A percentile compares a stretch with the other conserved stretches of the same genome.
Conservation (phyloP, 2,329 filamentous ascomycete species). For the Hysterium pulicare region DNA sequence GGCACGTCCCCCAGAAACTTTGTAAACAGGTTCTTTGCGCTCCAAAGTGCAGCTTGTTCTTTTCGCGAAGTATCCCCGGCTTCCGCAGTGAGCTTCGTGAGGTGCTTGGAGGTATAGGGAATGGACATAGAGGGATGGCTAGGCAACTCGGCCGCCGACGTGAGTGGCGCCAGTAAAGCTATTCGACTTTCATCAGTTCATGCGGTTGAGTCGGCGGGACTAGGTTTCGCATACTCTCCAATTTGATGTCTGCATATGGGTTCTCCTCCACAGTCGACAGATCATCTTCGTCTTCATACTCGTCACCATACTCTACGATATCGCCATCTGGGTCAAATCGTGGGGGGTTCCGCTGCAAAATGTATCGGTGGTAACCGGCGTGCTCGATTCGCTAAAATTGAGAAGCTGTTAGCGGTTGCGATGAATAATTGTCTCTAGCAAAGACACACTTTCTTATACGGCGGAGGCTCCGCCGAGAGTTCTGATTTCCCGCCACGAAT, state of each 20-base stretch:
- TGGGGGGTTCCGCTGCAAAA: slow-evolving; percentile 70
- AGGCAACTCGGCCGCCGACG: slow-evolving; percentile 69
- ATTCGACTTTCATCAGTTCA: slow-evolving; percentile 21
- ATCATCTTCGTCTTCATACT: slow-evolving; percentile 62
- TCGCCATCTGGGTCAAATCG: slow-evolving; percentile 76
- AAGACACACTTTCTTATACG: slow-evolving; percentile 65
- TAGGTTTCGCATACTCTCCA: slow-evolving; percentile 59
- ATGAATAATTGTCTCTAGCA: slow-evolving; percentile 3
- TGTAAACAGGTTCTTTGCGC: slow-evolving; percentile 70
- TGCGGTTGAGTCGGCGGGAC: slow-evolving; percentile 5
- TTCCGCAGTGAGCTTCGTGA: slow-evolving; percentile 68
- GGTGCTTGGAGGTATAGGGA: slow-evolving; percentile 70
- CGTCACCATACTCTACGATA: slow-evolving; percentile 69
- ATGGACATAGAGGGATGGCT: slow-evolving; percentile 71
- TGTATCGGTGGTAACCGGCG: slow-evolving; percentile 67
- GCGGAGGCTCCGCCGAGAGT: slow-evolving; percentile 55
- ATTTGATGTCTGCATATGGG: slow-evolving; percentile 67
- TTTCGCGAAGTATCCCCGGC: slow-evolving; percentile 69
- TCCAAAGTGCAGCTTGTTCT: slow-evolving; percentile 70
- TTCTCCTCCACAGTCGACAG: slow-evolving; percentile 64
- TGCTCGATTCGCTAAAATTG: slow-evolving; percentile 64
- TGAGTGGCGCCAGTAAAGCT: slow-evolving; percentile 74
- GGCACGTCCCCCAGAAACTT: slow-evolving; percentile 71
- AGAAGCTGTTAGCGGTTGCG: slow-evolving; percentile 13
- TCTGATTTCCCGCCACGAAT: slow-evolving; percentile 68